A percentile compares a stretch with the other conserved stretches of the same genome.
phyloP scores from a whole-genome alignment of 2,329 filamentous ascomycete species.

The Alternaria angustiovoidea region DNA sequence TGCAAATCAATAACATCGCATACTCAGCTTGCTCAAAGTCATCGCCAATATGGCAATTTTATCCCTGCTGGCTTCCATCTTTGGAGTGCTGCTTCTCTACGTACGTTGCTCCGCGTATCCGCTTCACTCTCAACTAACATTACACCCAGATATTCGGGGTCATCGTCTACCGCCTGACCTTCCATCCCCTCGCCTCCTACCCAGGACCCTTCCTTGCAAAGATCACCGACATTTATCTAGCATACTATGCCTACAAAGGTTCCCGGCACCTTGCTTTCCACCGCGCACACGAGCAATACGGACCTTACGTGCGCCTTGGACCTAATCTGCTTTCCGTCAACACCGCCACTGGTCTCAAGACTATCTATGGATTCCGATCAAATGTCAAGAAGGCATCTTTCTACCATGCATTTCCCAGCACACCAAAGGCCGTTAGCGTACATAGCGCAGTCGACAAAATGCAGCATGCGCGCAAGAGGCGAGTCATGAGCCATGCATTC shows the following conservation, averaged over 20 bases:
- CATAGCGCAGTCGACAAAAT: slow-evolving; percentile 56
- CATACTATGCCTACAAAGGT: slow-evolving; percentile 77
- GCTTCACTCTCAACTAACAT: slow-evolving; percentile 13
- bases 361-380: slow-evolving; percentile 59
- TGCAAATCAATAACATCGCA: not conserved
- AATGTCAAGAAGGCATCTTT: slow-evolving; percentile 60
- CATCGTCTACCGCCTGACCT: slow-evolving; percentile 51
- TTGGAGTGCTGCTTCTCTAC: slow-evolving; percentile 36
- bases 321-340: slow-evolving; percentile 83
- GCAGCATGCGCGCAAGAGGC: slow-evolving; percentile 57
- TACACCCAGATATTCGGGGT: slow-evolving; percentile 32
- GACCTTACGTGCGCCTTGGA: slow-evolving; percentile 75
- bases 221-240: slow-evolving; percentile 49
- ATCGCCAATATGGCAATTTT: slow-evolving; percentile 12
- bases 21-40: not conserved
- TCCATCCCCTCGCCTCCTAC: slow-evolving; percentile 55
- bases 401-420: slow-evolving; percentile 58
- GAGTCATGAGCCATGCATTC: slow-evolving; percentile 58
- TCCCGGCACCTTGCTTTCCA: slow-evolving; percentile 78
- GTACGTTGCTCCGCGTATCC: slow-evolving; percentile 20
- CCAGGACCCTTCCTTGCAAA: slow-evolving; percentile 54
- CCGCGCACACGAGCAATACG: slow-evolving; percentile 75
- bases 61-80: slow-evolving; percentile 34
- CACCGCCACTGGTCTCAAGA: slow-evolving; percentile 62
- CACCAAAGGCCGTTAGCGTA: slow-evolving; percentile 53